Percentiles rank a stretch among this genome's conserved stretches.
phyloP scores from a whole-genome alignment of 257 asterid species.

The Hygrophila difformis region DNA sequence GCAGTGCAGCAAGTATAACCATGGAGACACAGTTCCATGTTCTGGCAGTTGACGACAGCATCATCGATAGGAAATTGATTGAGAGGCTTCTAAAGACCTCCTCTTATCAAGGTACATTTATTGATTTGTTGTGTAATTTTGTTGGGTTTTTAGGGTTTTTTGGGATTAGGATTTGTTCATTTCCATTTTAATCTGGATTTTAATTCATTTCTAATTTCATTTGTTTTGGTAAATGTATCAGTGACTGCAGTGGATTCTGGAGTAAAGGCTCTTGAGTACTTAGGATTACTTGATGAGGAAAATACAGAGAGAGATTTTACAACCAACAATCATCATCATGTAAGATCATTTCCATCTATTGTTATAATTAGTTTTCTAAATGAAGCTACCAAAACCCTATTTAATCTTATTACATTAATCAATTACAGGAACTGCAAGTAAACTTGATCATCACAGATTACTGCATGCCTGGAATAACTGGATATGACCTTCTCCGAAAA shows the following conservation, averaged over 20 bases:
- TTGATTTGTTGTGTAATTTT: not conserved
- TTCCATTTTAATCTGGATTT: not conserved
- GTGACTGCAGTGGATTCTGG: slow-evolving; percentile 65
- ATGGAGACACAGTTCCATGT: slow-evolving; percentile 27
- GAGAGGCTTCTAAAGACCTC: slow-evolving; percentile 58
- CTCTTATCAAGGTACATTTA: slow-evolving; percentile 43
- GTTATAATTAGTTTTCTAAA: not conserved
- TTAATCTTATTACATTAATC: not conserved
- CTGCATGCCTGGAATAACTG: slow-evolving; percentile 57
- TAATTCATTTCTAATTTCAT: not conserved
- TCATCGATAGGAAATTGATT: slow-evolving; percentile 47
- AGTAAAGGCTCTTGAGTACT: slow-evolving; percentile 39
- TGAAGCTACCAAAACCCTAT: not conserved
- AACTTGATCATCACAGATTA: slow-evolving; percentile 50
- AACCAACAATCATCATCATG: slow-evolving; percentile 11
- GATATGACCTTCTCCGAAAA: slow-evolving; percentile 45
- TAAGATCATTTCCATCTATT: not conserved
- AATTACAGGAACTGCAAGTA: slow-evolving; percentile 33
- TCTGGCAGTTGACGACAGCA: slow-evolving; percentile 52
- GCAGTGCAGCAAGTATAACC: too few relatives aligned
- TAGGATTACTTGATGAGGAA: slow-evolving; percentile 41
- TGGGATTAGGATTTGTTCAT: not conserved
- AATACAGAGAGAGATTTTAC: slow-evolving; percentile 7
- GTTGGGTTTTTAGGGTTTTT: not conserved
- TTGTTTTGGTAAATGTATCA: slow-evolving; percentile 20